Evolutionary conservation across 2,329 filamentous ascomycete genomes (phyloP).

Genomic region (Penicillium sp.): DNA sequence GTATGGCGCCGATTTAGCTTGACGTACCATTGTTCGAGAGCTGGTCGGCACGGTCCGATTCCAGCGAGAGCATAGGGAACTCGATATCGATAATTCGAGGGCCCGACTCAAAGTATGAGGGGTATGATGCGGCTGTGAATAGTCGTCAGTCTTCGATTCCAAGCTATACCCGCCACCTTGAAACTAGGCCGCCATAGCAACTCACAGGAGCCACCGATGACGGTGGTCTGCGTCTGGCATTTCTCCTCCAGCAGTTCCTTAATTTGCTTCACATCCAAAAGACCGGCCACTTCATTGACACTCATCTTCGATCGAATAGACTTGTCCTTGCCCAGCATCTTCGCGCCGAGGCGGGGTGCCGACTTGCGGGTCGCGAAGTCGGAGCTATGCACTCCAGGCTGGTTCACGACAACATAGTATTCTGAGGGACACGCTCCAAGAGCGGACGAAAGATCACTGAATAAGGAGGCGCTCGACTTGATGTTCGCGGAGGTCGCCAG

Average conservation of each 20-base stretch:
- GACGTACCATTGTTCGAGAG: constrained; percentile 48
- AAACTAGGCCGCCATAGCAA: constrained; percentile 15
- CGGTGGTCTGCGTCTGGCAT: constrained; percentile 50
- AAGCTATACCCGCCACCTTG: neutral
- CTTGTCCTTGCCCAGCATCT: constrained; percentile 52
- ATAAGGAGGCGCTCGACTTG: constrained; percentile 47
- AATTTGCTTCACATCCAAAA: constrained; percentile 49
- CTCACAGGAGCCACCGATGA: constrained; percentile 49
- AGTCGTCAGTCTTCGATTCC: constrained; percentile 19
- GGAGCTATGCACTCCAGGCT: constrained; percentile 70
- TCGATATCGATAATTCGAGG: constrained; percentile 50
- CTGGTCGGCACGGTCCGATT: constrained; percentile 39
- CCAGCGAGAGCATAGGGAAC: constrained; percentile 46
- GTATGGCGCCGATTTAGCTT: neutral
- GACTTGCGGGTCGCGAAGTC: constrained; percentile 63
- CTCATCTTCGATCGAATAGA: constrained; percentile 56
- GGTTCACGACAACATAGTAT: constrained; percentile 75
- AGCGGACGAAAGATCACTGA: constrained; percentile 44
- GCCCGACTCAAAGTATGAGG: constrained; percentile 37
- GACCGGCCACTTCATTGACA: constrained; percentile 57
- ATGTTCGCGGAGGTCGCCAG: constrained; percentile 45
- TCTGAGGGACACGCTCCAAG: constrained; percentile 71
- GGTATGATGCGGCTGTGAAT: constrained; percentile 42
- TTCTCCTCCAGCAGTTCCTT: constrained; percentile 46
- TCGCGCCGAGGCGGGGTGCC: constrained; percentile 57